These are phyloP conservation scores for Nepenthes gracilis DNA, from an alignment of 148 eudicot genomes.

Conservation along the genomic window DNA sequence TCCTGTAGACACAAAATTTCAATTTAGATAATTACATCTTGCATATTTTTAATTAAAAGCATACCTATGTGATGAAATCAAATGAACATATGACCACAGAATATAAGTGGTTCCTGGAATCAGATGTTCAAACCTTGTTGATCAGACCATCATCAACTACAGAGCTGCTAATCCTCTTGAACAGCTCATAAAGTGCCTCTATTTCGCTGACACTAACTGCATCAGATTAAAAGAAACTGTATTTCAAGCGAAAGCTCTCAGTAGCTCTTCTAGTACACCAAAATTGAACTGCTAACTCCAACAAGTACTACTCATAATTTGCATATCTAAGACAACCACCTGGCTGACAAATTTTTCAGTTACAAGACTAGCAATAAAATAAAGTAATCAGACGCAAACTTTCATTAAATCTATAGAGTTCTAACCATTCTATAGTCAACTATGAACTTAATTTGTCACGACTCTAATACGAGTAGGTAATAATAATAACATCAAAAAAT, in stretches of 20 bases:
- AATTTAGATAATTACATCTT: slow-evolving; percentile 3
- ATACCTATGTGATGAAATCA: not conserved
- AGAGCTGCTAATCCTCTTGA: slow-evolving; percentile 91
- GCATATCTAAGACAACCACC: not conserved
- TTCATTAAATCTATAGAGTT: too few species aligned
- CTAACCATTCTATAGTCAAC: too few species aligned
- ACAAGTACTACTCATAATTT: not conserved
- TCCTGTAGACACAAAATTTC: slow-evolving; percentile 38
- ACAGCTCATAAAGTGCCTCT: slow-evolving; percentile 93
- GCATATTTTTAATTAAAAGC: not conserved
- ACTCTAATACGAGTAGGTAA: too few species aligned
- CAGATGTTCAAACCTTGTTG: slow-evolving; percentile 51
- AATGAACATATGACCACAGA: not conserved
- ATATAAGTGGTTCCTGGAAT: not conserved
- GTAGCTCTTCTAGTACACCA: not conserved
- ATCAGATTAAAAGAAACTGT: slow-evolving; percentile 4
- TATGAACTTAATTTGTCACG: too few species aligned
- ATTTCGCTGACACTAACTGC: slow-evolving; percentile 98
- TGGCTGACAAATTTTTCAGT: not conserved
- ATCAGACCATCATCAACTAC: slow-evolving; percentile 90
- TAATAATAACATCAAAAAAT: too few species aligned
- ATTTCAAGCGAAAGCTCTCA: not conserved
- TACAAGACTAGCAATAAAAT: too few species aligned
- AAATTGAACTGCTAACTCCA: not conserved
- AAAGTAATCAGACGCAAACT: too few species aligned